Evolutionary conservation across 306 rosid species (phyloP).

Genomic region (Malus domestica): ASM211411v1 NC_041801.1:10549001-10549500

Average conservation of each 20-base stretch:
- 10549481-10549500: background rate
- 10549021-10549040: background rate
- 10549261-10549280: background rate
- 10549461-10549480: background rate
- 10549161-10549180: background rate
- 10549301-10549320: conserved; percentile 70
- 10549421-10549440: conserved; percentile 24
- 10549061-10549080: background rate
- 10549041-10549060: background rate
- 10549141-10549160: conserved; percentile 3
- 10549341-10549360: conserved; percentile 75
- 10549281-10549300: conserved; percentile 21
- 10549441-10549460: background rate
- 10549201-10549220: background rate
- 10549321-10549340: conserved; percentile 68
- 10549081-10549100: background rate
- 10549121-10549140: background rate
- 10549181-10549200: conserved; percentile 1
- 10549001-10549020: conserved; percentile 1
- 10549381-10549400: conserved; percentile 66
- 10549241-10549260: background rate
- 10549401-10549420: conserved; percentile 47
- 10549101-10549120: background rate
- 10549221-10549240: background rate
- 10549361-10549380: conserved; percentile 78